These are phyloP conservation scores for Hawksworthiomyces lignivorus DNA, from an alignment of 2,329 filamentous ascomycete species.

Conservation along the genomic window DNA sequence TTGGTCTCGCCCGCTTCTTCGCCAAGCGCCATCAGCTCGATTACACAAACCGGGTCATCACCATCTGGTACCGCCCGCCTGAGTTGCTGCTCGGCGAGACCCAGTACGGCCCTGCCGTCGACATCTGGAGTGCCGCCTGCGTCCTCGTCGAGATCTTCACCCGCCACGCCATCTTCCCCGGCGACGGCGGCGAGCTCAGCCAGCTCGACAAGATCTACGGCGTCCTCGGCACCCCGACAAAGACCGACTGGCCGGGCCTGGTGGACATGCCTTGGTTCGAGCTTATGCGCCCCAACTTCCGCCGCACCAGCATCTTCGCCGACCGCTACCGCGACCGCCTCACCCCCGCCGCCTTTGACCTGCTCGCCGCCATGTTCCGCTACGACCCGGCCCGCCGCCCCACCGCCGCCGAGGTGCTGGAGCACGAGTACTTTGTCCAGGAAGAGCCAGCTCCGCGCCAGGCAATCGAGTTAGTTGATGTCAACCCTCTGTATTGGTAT, in stretches of 20 bases:
- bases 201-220: constrained; percentile 97
- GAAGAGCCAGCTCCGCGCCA: constrained; percentile 74
- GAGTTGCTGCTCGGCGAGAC: constrained; percentile 89
- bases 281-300: constrained; percentile 70
- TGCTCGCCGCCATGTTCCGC: constrained; percentile 76
- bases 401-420: constrained; percentile 72
- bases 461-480: constrained; percentile 63
- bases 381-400: constrained; percentile 84
- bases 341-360: constrained; percentile 72
- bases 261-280: constrained; percentile 98
- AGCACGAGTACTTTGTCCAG: constrained; percentile 78
- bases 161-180: constrained; percentile 85
- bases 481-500: neutral
- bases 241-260: constrained; percentile 77
- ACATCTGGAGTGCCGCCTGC: constrained; percentile 96
- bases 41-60: constrained; percentile 97
- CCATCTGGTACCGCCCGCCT: constrained; percentile 93
- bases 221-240: constrained; percentile 79
- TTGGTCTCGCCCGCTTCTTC: constrained; percentile 92
- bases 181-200: constrained; percentile 90
- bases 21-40: constrained; percentile 86
- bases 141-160: constrained; percentile 97
- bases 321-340: constrained; percentile 74
- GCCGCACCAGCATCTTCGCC: constrained; percentile 66
- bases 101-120: constrained; percentile 79